Conservation (phyloP, 495 filamentous ascomycete species). For the Aspergillus olivimuriae region DNA sequence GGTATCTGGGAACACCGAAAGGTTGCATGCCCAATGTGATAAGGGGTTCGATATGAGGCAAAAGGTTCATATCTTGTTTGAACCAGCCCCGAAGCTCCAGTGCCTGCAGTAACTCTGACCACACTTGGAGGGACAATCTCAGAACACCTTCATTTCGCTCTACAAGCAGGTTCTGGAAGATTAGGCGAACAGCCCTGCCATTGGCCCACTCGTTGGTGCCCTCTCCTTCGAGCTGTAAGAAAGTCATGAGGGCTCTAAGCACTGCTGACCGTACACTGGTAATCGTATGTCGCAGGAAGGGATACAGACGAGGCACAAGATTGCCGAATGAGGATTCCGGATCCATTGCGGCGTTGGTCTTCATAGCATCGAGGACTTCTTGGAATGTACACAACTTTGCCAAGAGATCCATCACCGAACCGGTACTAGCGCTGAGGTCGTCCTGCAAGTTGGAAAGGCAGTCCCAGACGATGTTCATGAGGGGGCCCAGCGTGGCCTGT, state of each 20-base stretch:
- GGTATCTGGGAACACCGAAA: conserved; percentile 82
- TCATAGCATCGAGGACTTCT: conserved; percentile 91
- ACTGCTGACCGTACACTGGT: conserved; percentile 91
- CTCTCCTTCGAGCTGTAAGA: conserved; percentile 75
- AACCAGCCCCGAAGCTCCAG: conserved; percentile 57
- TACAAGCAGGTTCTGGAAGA: conserved; percentile 92
- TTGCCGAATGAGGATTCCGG: conserved; percentile 81
- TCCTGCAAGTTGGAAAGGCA: conserved; percentile 93
- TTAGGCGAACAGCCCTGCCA: conserved; percentile 77
- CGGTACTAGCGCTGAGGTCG: conserved; percentile 93
- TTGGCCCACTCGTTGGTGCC: conserved; percentile 88
- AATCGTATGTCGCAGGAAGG: conserved; percentile 94
- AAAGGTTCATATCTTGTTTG: conserved; percentile 54
- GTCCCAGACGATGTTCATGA: conserved; percentile 95
- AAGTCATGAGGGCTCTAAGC: conserved; percentile 85
- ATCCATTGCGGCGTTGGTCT: conserved; percentile 74
- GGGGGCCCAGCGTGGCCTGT: conserved; percentile 61
- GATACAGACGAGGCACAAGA: conserved; percentile 88
- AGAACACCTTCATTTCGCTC: conserved; percentile 79
- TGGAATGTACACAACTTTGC: conserved; percentile 94
- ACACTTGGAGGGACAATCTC: conserved; percentile 76
- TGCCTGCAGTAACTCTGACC: conserved; percentile 67
- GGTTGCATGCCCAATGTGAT: conserved; percentile 78
- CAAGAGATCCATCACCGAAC: conserved; percentile 94
- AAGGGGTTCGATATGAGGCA: conserved; percentile 61